phyloP scores from a whole-genome alignment of 1,284 basidiomycete genomes.

The Nidula niveotomentosa region DNA sequence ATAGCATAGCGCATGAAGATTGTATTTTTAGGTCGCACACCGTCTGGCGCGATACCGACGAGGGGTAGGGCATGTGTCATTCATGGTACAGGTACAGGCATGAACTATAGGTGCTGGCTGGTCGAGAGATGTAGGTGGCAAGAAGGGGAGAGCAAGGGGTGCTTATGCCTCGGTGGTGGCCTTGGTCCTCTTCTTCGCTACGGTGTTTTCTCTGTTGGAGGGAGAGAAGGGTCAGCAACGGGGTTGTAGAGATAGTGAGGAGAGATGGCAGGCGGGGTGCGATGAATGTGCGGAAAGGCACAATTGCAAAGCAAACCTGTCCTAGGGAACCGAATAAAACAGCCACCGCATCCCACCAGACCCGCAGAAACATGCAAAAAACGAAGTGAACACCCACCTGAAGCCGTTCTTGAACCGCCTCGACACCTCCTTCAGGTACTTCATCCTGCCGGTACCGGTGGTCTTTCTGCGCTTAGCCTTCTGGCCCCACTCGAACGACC shows the following conservation, averaged over 20 bases:
- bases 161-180: conserved; percentile 43
- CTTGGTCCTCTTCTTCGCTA: conserved; percentile 61
- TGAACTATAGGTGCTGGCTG: background rate
- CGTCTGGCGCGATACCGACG: background rate
- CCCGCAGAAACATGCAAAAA: background rate
- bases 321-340: no score
- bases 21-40: no score
- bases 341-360: no score
- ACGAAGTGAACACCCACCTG: conserved; percentile 22
- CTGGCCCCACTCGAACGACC: conserved; percentile 97
- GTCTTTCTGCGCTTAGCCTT: conserved; percentile 99
- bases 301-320: no score
- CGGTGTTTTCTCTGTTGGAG: conserved; percentile 75
- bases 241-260: no score
- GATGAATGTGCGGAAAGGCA: no score
- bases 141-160: conserved; percentile 7
- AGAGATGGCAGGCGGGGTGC: no score
- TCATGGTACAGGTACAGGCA: background rate
- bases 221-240: background rate
- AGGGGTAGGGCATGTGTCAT: background rate
- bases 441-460: conserved; percentile 96
- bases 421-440: conserved; percentile 89
- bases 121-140: conserved; percentile 2
- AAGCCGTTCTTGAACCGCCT: conserved; percentile 99
- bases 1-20: no score